These are phyloP conservation scores for Corinectria fuckeliana DNA, from an alignment of 2,329 filamentous ascomycete species.

Conservation along the genomic window DNA sequence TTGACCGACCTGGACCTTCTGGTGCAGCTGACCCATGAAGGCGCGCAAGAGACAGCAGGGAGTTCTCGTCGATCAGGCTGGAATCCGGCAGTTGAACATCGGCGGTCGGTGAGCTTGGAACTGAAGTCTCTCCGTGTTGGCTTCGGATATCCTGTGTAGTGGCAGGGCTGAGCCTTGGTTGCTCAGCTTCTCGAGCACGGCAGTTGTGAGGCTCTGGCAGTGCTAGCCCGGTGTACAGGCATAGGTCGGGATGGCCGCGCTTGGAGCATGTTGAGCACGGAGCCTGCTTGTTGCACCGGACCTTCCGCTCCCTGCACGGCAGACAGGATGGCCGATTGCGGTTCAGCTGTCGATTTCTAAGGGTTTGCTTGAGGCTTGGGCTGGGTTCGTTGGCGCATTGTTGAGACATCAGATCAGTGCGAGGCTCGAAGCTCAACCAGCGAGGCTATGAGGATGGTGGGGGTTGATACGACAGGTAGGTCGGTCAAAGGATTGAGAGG, in stretches of 20 bases:
- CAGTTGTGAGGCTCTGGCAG: neutral
- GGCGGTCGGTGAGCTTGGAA: neutral
- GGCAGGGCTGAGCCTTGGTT: neutral
- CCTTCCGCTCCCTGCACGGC: slow-evolving; percentile 10
- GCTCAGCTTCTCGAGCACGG: neutral
- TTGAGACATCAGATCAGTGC: neutral
- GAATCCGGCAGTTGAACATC: neutral
- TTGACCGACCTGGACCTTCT: slow-evolving; percentile 13
- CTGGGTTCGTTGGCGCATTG: neutral
- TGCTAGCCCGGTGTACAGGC: neutral
- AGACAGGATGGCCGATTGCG: slow-evolving; percentile 11
- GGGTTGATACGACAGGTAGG: too few relatives aligned
- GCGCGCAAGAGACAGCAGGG: slow-evolving; percentile 23
- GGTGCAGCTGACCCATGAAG: slow-evolving; percentile 1
- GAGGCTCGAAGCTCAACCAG: neutral
- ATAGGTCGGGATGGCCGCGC: slow-evolving; percentile 14
- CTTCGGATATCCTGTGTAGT: neutral
- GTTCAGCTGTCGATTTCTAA: neutral
- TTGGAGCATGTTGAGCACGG: slow-evolving; percentile 11
- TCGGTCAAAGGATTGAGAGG: too few relatives aligned
- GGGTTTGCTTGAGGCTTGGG: neutral
- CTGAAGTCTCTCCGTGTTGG: neutral
- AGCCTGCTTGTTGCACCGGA: slow-evolving; percentile 5
- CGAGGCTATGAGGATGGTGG: neutral
- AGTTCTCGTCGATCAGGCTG: slow-evolving; percentile 22